Evolutionary conservation across 2,329 filamentous ascomycete species (phyloP).

Genomic region (Aspergillus fijiensis): DNA sequence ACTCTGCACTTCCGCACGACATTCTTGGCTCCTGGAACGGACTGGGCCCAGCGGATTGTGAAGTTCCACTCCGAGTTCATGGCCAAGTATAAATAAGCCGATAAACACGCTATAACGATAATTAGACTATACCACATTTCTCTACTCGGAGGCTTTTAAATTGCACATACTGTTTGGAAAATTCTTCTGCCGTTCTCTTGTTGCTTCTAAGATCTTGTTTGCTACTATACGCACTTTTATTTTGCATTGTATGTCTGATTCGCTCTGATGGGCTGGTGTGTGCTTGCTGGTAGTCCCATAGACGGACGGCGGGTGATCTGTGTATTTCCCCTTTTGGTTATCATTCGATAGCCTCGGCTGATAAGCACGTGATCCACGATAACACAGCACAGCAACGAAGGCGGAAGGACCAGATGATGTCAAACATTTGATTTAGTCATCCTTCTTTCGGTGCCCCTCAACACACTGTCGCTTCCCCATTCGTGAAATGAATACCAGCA

Average conservation of each 20-base stretch:
- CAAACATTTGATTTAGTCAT: background rate
- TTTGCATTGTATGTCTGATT: background rate
- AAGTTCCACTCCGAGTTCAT: conserved; percentile 93
- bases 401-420: background rate
- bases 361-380: background rate
- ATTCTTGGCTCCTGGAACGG: conserved; percentile 92
- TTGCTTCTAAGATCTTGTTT: background rate
- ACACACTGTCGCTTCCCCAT: background rate
- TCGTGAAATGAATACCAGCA: background rate
- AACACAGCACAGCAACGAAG: background rate
- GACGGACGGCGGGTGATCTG: too few relatives aligned
- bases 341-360: background rate
- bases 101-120: conserved; percentile 1
- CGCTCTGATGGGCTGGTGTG: too few relatives aligned
- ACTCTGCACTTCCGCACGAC: conserved; percentile 95
- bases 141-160: background rate
- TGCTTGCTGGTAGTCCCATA: too few relatives aligned
- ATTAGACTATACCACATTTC: conserved; percentile 4
- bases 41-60: conserved; percentile 84
- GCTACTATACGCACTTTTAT: background rate
- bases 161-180: background rate
- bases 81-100: conserved; percentile 61
- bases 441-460: background rate
- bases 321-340: too few relatives aligned
- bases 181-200: background rate